Conservation (phyloP, 768 basidiomycete genomes). For the Hemileccinum rubropunctum region DNA sequence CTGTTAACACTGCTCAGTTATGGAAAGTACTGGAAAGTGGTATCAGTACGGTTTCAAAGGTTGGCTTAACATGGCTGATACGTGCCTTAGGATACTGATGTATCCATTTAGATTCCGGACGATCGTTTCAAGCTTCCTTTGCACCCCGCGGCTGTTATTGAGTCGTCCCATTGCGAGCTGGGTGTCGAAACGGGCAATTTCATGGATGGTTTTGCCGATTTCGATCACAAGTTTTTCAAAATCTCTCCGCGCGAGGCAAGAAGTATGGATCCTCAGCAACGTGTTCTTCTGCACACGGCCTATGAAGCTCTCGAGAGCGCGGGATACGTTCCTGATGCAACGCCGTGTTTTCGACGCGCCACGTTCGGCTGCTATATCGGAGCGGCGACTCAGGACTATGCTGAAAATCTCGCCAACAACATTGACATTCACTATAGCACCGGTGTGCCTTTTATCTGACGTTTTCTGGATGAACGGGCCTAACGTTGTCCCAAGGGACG, state of each 20-base stretch:
- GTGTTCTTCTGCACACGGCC: conserved; percentile 62
- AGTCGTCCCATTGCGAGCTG: conserved; percentile 40
- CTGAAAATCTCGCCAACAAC: conserved; percentile 57
- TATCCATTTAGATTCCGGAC: conserved; percentile 50
- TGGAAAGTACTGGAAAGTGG: conserved; percentile 62
- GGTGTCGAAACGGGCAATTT: conserved; percentile 64
- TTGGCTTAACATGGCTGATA: conserved; percentile 43
- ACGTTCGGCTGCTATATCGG: conserved; percentile 67
- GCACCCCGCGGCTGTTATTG: conserved; percentile 28
- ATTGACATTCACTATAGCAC: conserved; percentile 73
- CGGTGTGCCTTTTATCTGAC: conserved; percentile 36
- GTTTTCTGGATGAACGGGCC: neutral
- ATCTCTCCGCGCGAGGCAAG: conserved; percentile 72
- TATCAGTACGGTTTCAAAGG: conserved; percentile 55
- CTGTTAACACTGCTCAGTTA: conserved; percentile 42
- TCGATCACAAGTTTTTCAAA: conserved; percentile 71
- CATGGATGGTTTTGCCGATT: conserved; percentile 50
- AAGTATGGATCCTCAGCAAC: conserved; percentile 76
- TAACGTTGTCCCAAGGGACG: conserved; percentile 43
- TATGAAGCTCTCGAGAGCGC: conserved; percentile 69
- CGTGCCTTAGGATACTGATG: neutral
- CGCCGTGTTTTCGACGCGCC: conserved; percentile 48
- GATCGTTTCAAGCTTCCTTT: conserved; percentile 51
- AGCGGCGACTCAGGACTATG: conserved; percentile 68
- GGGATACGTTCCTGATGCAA: conserved; percentile 64